Conservation (phyloP, 2,329 filamentous ascomycete species). For the Sarocladiaceae sp. region DNA sequence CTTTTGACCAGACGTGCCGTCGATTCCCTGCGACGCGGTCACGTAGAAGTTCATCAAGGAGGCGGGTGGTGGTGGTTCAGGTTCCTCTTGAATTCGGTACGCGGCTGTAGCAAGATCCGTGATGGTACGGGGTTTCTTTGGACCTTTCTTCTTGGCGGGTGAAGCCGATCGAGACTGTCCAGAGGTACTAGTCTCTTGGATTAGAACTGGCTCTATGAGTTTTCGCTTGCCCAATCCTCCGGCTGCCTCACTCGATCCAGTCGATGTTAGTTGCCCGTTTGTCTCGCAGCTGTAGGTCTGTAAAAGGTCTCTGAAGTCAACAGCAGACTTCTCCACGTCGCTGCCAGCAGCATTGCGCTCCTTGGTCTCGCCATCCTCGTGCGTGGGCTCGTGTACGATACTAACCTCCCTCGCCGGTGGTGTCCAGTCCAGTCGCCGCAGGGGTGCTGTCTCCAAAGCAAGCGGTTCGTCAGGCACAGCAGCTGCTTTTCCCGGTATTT, state of each 20-base stretch:
- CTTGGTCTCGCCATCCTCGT: neutral
- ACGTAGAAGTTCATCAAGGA: slow-evolving; percentile 39
- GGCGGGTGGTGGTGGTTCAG: slow-evolving; percentile 20
- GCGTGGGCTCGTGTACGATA: too few relatives aligned
- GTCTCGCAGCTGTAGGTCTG: slow-evolving; percentile 34
- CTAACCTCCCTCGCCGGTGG: slow-evolving; percentile 39
- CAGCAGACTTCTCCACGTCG: neutral
- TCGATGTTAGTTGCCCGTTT: neutral
- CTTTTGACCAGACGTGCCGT: slow-evolving; percentile 10
- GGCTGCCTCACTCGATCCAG: slow-evolving; percentile 10
- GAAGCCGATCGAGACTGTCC: slow-evolving; percentile 16
- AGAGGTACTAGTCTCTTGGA: slow-evolving; percentile 18
- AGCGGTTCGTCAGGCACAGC: slow-evolving; percentile 22
- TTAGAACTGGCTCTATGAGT: slow-evolving; percentile 43
- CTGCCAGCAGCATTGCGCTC: neutral
- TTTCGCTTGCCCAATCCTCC: slow-evolving; percentile 45
- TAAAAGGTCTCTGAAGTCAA: slow-evolving; percentile 23
- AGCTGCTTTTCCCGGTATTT: slow-evolving; percentile 9
- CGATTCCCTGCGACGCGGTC: slow-evolving; percentile 13
- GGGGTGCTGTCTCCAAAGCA: slow-evolving; percentile 42
- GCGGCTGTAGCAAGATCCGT: slow-evolving; percentile 71
- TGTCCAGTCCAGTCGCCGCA: slow-evolving; percentile 60
- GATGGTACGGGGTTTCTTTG: slow-evolving; percentile 66
- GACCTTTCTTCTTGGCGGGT: slow-evolving; percentile 42
- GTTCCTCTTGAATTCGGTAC: slow-evolving; percentile 41